Base-by-base conservation (phyloP, 768 basidiomycete genomes). In the Phaffia australis region DNA sequence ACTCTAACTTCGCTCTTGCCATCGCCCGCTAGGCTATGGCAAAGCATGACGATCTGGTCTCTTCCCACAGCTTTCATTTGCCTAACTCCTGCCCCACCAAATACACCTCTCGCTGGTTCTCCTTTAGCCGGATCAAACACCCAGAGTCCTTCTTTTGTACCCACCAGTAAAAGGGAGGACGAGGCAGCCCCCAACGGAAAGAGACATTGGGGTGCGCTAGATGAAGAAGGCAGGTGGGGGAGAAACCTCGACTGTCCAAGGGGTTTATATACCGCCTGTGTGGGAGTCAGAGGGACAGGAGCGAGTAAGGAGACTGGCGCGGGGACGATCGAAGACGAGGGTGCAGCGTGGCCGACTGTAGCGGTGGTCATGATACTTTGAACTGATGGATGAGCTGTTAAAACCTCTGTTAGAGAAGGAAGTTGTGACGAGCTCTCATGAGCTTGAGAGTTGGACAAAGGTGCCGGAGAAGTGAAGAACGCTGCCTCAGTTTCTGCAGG, bases 201-300 rank as follows among this genome's bases (percentile, higher is more conserved):
- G 42, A 56, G 19, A 11, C 63, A 64, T 21, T 56, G 63, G 8
- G 63, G 63, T 29, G 23, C 29, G 35, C 35, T 11, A 42, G 35
- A 4, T 42, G 35, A 42, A 1, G 63, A 64, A n/a, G 63, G 55
- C 27, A 64, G 63, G 42, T 64, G 63, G 46, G 63, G 63, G 32
- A 64, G 48, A 56, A 64, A 64, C 25, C 52, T 54, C 2, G 63
- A 64, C 35, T 42, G 35, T 1, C 63, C 63, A 48, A 64, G 63
- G 6, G 63, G 54, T 42, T 64, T 42, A 29, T 64, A 64, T 23
- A 32, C 42, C 1, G 57, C 50, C 27, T 54, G 63, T 4, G 63
- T 48, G 7, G 63, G 63, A 11, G 46, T 27, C 46, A 64, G 52
- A 19, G 52, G 23, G 15, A 32, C n/a, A 29, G 63, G 9, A 1